phyloP scores from a whole-genome alignment of 345 rosid genomes.

The Eucalyptus coolabah region DNA sequence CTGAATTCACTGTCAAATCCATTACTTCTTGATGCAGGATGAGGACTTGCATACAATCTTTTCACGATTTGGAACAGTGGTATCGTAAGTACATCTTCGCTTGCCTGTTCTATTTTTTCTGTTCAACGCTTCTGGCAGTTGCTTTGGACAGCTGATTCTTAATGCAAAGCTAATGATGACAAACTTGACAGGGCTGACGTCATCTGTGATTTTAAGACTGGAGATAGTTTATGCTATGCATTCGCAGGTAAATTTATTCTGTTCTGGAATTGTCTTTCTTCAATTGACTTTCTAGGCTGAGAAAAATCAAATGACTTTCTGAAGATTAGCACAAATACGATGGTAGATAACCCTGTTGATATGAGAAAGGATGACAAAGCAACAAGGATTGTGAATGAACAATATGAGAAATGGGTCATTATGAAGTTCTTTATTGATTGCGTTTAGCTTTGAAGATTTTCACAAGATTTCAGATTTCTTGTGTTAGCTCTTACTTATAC shows the following conservation, averaged over 20 bases:
- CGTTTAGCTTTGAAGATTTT: neutral
- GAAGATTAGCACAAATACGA: neutral
- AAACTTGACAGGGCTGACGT: constrained; percentile 61
- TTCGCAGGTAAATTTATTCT: constrained; percentile 57
- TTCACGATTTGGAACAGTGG: constrained; percentile 87
- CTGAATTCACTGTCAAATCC: neutral
- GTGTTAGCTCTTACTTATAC: neutral
- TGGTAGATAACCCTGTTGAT: neutral
- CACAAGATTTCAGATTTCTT: neutral
- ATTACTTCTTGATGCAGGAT: constrained; percentile 45
- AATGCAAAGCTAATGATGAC: neutral
- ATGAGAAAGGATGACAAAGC: neutral
- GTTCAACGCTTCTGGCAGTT: neutral
- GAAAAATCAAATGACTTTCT: neutral
- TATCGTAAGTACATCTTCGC: constrained; percentile 40
- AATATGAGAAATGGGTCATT: neutral
- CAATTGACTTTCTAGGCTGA: neutral
- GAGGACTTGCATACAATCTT: constrained; percentile 92
- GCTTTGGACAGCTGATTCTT: neutral
- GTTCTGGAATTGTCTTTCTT: neutral
- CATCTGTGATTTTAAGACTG: constrained; percentile 90
- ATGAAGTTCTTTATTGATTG: neutral
- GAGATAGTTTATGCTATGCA: constrained; percentile 96
- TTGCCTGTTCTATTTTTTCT: neutral
- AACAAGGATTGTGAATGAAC: neutral